Base-by-base conservation (phyloP, 345 rosid genomes). In the Melaleuca quinquenervia region DNA sequence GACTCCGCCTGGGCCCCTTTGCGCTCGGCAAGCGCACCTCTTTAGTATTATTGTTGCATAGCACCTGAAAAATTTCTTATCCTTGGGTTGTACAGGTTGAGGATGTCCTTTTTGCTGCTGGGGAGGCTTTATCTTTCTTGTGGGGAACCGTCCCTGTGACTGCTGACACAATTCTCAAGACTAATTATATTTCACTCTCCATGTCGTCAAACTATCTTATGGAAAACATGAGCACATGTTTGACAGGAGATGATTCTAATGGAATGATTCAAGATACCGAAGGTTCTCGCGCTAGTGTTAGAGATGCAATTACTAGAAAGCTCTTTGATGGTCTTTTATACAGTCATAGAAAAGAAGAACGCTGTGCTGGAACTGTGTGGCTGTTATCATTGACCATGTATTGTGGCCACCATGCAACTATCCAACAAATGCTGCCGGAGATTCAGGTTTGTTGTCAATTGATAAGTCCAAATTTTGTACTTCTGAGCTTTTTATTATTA, bases 321-420 rank as follows among this genome's bases (percentile, higher is more conserved):
- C 94, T 97, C 84, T 97, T 97, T 89, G 95, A 97, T 88, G 89
- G 80, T 89, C 99, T 97, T 86, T 89, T 97, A 54, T 97, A 93
- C 86, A 95, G 98, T 85, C 94, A 89, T 88, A 93, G 99, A 91
- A 96, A 95, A 89, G 99, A 96, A 88, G 99, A 97, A 94, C 93
- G 98, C 75, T 96, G 98, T 90, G 96, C 99, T 92, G 98, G 99
- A 89, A 90, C 97, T 83, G 98, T 97, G 84, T 97, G 98, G 99
- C 90, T 97, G 83, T 88, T 96, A 83, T 97, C 99, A 83, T 91
- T 97, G 84, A 94, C 94, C 88, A 93, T 96, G 95, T 97, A 97
- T 89, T 96, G 96, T 89, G 99, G 99, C 86, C 92, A 91, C 84
- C 95, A 97, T 84, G 91, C 96, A 83, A 90, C 93, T 89, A 93